phyloP scores from a whole-genome alignment of 306 rosid species.

The Cajanus cajan region DNA sequence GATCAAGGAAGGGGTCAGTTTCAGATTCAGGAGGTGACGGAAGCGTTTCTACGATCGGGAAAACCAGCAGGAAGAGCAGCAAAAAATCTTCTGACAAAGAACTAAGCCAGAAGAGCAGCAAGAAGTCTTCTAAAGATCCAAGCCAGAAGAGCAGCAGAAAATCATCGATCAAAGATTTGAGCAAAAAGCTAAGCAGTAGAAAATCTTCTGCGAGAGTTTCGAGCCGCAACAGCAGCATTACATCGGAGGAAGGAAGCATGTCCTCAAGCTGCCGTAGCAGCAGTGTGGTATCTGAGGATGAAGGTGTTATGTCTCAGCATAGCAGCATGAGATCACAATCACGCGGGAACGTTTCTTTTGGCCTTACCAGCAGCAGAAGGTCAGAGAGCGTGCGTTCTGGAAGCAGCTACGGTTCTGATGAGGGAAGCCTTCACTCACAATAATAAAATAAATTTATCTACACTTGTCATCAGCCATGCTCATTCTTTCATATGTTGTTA shows the following conservation, averaged over 20 bases:
- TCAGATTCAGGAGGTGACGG: constrained; percentile 39
- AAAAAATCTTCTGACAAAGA: background rate
- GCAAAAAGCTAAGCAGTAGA: constrained; percentile 5
- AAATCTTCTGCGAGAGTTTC: constrained; percentile 22
- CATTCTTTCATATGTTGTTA: constrained; percentile 22
- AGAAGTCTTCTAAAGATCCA: constrained; percentile 20
- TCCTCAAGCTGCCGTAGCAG: constrained; percentile 24
- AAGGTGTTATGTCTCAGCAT: background rate
- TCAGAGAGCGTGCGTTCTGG: background rate
- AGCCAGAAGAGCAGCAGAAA: constrained; percentile 38
- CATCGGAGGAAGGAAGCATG: constrained; percentile 23
- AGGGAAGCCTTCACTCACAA: constrained; percentile 13
- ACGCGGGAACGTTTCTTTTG: constrained; percentile 14
- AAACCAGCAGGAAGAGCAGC: constrained; percentile 35
- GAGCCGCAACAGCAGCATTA: constrained; percentile 22
- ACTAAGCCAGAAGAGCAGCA: constrained; percentile 28
- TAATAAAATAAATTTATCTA: no score
- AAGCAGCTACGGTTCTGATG: constrained; percentile 29
- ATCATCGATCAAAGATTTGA: background rate
- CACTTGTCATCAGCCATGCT: background rate
- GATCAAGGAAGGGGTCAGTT: background rate
- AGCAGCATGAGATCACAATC: constrained; percentile 9
- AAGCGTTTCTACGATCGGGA: constrained; percentile 31
- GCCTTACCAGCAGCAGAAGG: constrained; percentile 24
- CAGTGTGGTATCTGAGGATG: constrained; percentile 20